phyloP scores from a whole-genome alignment of 2,329 filamentous ascomycete genomes.

The Aspergillus ustus region DNA sequence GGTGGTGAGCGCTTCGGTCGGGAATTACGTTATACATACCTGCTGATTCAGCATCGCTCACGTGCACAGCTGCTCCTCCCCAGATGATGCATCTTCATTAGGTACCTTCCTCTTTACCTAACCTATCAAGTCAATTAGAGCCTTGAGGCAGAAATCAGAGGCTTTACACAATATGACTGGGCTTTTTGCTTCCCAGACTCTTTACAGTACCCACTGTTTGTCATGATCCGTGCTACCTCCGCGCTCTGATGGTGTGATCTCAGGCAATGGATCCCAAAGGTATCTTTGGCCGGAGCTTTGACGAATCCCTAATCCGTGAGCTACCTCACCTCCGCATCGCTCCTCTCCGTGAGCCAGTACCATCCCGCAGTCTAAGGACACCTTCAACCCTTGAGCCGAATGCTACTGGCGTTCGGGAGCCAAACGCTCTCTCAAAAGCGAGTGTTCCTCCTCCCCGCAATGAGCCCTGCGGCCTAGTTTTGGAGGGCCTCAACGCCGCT shows the following conservation, averaged over 20 bases:
- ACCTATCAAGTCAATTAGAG: neutral
- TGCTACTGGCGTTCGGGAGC: constrained; percentile 39
- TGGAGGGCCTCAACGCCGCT: constrained; percentile 42
- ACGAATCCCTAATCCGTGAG: constrained; percentile 49
- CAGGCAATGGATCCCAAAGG: constrained; percentile 38
- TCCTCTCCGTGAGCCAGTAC: constrained; percentile 52
- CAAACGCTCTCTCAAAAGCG: constrained; percentile 35
- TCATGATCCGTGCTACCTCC: constrained; percentile 16
- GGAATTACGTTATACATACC: too few species aligned
- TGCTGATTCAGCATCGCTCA: constrained; percentile 17
- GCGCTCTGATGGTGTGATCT: constrained; percentile 20
- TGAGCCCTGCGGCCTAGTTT: constrained; percentile 36
- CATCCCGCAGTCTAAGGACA: constrained; percentile 45
- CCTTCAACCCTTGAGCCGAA: constrained; percentile 53
- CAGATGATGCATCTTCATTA: neutral
- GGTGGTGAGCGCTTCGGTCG: too few species aligned
- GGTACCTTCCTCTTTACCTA: neutral
- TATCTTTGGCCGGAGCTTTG: constrained; percentile 39
- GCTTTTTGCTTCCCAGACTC: neutral
- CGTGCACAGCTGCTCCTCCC: neutral
- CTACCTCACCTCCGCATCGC: constrained; percentile 52
- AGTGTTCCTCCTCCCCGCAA: constrained; percentile 41
- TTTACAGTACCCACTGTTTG: constrained; percentile 9
- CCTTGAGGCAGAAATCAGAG: neutral
- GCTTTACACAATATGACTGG: constrained; percentile 8